Conservation (phyloP, 306 rosid species). For the Prunus fruticosa region DNA sequence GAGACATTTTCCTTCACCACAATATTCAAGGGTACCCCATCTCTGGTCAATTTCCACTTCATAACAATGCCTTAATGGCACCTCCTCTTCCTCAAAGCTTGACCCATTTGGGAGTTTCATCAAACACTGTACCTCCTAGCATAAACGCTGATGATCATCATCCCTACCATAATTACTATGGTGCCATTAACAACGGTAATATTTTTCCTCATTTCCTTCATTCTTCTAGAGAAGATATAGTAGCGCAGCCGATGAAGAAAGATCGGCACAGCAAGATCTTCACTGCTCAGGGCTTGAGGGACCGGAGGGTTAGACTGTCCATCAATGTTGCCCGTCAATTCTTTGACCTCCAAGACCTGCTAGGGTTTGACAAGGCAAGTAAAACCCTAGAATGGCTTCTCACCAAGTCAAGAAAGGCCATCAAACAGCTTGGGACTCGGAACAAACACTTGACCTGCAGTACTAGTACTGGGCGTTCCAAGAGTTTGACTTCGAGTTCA, state of each 20-base stretch:
- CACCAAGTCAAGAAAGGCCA: conserved; percentile 65
- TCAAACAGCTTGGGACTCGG: conserved; percentile 39
- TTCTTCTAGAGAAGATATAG: conserved; percentile 21
- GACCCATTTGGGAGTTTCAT: neutral
- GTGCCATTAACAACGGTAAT: conserved; percentile 4
- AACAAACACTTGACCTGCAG: conserved; percentile 3
- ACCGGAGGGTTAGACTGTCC: conserved; percentile 82
- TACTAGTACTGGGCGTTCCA: neutral
- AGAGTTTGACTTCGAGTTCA: conserved; percentile 30
- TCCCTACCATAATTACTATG: neutral
- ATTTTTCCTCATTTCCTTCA: conserved; percentile 28
- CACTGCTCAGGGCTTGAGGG: conserved; percentile 90
- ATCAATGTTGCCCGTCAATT: conserved; percentile 80
- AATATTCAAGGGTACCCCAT: conserved; percentile 36
- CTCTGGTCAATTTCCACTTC: conserved; percentile 33
- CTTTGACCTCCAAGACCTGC: conserved; percentile 94
- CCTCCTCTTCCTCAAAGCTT: conserved; percentile 9
- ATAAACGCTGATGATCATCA: neutral
- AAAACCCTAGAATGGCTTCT: conserved; percentile 95
- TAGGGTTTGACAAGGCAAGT: conserved; percentile 97
- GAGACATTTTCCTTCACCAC: conserved; percentile 24
- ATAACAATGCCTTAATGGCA: conserved; percentile 9
- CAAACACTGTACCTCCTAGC: neutral
- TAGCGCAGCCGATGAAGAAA: conserved; percentile 39
- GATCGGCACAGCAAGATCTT: conserved; percentile 92